Conservation (phyloP, 1,284 basidiomycete species). For the Termitomyces sp. region DNA sequence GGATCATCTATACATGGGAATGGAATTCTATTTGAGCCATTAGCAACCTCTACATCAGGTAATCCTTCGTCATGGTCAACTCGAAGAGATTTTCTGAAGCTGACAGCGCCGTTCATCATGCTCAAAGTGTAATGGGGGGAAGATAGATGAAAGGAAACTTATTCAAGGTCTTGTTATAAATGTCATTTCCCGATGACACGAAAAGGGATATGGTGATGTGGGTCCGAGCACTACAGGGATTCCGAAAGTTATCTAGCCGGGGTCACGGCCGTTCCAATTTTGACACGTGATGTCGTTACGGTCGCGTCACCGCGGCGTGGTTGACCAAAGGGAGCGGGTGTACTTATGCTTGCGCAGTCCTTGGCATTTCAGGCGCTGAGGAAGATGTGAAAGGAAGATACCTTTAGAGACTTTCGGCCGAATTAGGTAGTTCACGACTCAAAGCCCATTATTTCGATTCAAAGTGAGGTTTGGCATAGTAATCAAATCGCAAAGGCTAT, state of each 20-base stretch:
- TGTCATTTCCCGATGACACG: slow-evolving; percentile 7
- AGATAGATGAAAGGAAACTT: background rate
- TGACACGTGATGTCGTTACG: slow-evolving; percentile 7
- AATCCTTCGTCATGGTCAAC: background rate
- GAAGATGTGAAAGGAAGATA: background rate
- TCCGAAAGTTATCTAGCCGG: background rate
- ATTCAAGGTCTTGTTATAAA: background rate
- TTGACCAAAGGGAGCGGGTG: background rate
- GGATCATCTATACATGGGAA: slow-evolving; percentile 1
- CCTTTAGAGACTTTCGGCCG: background rate
- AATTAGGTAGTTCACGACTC: background rate
- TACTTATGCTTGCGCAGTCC: background rate
- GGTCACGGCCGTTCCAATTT: slow-evolving; percentile 3
- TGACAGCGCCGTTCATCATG: background rate
- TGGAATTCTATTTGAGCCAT: slow-evolving; percentile 1
- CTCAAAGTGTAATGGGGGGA: background rate
- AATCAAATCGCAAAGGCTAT: no score
- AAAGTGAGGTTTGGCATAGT: no score
- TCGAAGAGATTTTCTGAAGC: background rate
- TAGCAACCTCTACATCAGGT: background rate
- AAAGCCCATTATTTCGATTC: background rate
- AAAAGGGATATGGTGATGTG: slow-evolving; percentile 4
- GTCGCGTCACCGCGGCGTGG: background rate
- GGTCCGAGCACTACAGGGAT: background rate
- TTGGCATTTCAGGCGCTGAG: background rate